Base-by-base conservation (phyloP, 2,329 filamentous ascomycete genomes). In the Talaromyces sp. region DNA sequence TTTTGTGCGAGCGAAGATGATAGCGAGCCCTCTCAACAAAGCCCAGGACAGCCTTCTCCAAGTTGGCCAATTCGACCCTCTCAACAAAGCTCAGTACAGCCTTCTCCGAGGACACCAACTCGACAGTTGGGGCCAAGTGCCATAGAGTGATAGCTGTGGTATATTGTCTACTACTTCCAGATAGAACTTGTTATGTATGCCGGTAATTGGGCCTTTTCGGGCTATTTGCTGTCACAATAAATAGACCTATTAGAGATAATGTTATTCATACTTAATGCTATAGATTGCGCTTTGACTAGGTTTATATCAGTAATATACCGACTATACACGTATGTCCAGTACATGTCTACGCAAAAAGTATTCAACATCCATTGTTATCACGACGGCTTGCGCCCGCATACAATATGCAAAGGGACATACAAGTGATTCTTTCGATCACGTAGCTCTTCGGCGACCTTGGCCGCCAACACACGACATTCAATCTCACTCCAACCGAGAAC, bases 391-490 rank as follows among this genome's bases (percentile, higher is more conserved):
- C 55, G 55, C 17, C 55, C 63, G 25, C 25, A 30, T 32, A 60
- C 42, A 57, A 65, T 55, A 42, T 65, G 53, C 19, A 49, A 62
- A 13, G 51, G 28, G 6, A 56, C 47, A 67, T 72, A 72, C n/a
- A 66, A 64, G 65, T 74, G 72, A 55, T 72, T 67, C 9, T 42
- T 58, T 51, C 59, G 68, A 66, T 74, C 65, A 36, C 63, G 62
- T 11, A 71, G 59, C 64, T 74, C 72, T 36, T 64, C 66, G 58
- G 67, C 69, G 4, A 71, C 73, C 33, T 68, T 67, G n/a, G 67
- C 69, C 60, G 72, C 57, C 8, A 73, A 70, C 0, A 69, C 64
- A 49, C 72, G 63, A 3, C 73, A 70, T 59, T 73, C 65, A 25
- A 70, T 67, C 13, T 63, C 49, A n/a, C 56, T 65, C 69, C 68